phyloP scores from a whole-genome alignment of 768 basidiomycete species.

The Asterophora parasitica region DNA sequence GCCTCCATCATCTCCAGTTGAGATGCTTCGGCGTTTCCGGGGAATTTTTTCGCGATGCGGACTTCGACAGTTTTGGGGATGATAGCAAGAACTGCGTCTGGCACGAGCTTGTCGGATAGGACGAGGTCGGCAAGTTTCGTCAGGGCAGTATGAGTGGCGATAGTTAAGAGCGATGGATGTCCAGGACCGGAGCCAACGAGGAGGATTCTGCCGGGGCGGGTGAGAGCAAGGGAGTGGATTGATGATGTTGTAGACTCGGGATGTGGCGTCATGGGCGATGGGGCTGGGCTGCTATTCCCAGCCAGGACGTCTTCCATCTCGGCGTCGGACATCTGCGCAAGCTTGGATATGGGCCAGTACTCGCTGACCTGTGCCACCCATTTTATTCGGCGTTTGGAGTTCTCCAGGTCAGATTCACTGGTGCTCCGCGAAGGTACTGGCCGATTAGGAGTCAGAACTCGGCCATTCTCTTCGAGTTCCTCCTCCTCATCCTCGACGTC shows the following conservation, averaged over 20 bases:
- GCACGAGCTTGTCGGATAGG: constrained; percentile 95
- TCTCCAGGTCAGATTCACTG: constrained; percentile 39
- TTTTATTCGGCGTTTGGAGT: constrained; percentile 65
- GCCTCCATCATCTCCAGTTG: constrained; percentile 94
- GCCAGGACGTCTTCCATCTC: constrained; percentile 68
- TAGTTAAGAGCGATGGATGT: constrained; percentile 86
- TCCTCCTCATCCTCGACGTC: constrained; percentile 25
- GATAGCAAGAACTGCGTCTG: constrained; percentile 77
- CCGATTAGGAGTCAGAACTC: constrained; percentile 57
- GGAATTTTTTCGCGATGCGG: constrained; percentile 94
- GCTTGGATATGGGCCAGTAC: constrained; percentile 83
- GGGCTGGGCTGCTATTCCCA: constrained; percentile 23
- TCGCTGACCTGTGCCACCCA: constrained; percentile 97
- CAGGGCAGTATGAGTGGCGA: constrained; percentile 78
- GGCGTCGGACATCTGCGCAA: constrained; percentile 59
- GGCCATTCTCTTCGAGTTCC: constrained; percentile 50
- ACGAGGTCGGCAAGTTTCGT: constrained; percentile 81
- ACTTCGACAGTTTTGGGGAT: constrained; percentile 72
- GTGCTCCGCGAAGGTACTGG: constrained; percentile 53
- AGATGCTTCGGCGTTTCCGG: constrained; percentile 93
- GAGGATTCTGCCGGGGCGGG: constrained; percentile 64
- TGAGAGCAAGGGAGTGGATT: constrained; percentile 30
- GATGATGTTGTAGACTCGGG: constrained; percentile 15
- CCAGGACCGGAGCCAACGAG: constrained; percentile 96
- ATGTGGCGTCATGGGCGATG: constrained; percentile 13